Percentiles rank a stretch among this genome's conserved stretches.
Evolutionary conservation across 179 eudicot species (phyloP).

Genomic region (Vitellaria paradoxa): DNA sequence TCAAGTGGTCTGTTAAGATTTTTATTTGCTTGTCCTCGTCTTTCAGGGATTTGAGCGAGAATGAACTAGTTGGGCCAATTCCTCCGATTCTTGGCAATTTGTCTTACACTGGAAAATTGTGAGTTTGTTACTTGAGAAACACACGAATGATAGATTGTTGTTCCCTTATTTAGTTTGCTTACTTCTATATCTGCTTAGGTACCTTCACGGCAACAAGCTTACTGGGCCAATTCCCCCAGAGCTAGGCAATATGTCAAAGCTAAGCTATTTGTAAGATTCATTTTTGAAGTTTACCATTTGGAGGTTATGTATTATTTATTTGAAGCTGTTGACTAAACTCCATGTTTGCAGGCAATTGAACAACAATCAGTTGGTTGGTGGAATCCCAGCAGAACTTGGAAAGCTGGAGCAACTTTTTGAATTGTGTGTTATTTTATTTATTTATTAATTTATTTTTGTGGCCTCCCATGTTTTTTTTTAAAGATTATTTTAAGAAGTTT

Average conservation of each 20-base stretch:
- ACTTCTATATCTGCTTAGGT: conserved; percentile 25
- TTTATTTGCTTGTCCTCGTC: background rate
- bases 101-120: conserved; percentile 70
- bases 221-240: conserved; percentile 69
- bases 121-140: conserved; percentile 13
- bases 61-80: conserved; percentile 64
- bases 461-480: background rate
- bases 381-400: conserved; percentile 64
- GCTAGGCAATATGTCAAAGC: conserved; percentile 71
- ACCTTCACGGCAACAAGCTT: conserved; percentile 64
- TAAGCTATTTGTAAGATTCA: conserved; percentile 61
- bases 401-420: conserved; percentile 71
- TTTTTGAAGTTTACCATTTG: background rate
- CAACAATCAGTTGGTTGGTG: conserved; percentile 49
- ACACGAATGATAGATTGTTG: background rate
- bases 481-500: too few relatives aligned
- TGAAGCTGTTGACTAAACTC: background rate
- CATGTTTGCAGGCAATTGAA: conserved; percentile 54
- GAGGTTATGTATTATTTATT: background rate
- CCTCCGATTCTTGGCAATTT: conserved; percentile 67
- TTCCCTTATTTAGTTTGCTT: background rate
- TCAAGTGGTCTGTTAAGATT: background rate
- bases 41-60: conserved; percentile 63
- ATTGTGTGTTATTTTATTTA: conserved; percentile 32
- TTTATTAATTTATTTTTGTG: background rate